These are phyloP conservation scores for Conticribra guillardii DNA, from an alignment of 108 stramenopile species.

Conservation along the genomic window DNA sequence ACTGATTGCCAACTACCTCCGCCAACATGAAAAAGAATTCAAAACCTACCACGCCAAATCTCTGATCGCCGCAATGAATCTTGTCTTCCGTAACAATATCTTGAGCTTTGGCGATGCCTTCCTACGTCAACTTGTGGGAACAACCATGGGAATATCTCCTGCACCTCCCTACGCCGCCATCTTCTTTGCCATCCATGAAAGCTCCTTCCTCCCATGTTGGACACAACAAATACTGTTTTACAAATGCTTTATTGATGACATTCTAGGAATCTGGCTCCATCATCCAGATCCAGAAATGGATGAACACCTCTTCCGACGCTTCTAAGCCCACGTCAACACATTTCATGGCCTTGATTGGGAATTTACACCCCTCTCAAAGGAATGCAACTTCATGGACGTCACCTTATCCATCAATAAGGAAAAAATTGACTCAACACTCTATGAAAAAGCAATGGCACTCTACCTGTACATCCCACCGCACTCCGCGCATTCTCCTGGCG, in stretches of 20 bases:
- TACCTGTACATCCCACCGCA: constrained; percentile 28
- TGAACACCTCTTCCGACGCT: neutral
- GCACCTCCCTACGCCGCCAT: constrained; percentile 20
- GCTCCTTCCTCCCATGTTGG: neutral
- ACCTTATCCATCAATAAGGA: too few species aligned
- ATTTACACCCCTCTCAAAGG: neutral
- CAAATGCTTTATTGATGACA: constrained; percentile 15
- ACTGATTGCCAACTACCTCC: neutral
- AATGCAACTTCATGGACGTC: constrained; percentile 4
- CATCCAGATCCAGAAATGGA: neutral
- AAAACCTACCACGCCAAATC: neutral
- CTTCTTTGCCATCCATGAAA: constrained; percentile 12
- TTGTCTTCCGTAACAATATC: constrained; percentile 8
- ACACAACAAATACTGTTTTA: neutral
- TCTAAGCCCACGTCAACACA: neutral
- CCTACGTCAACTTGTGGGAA: neutral
- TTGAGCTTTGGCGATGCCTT: constrained; percentile 14
- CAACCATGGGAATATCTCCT: constrained; percentile 12
- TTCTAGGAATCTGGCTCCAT: constrained; percentile 11
- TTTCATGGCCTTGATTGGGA: constrained; percentile 3
- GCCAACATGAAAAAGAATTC: neutral
- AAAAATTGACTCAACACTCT: constrained; percentile 9
- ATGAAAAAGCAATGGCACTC: constrained; percentile 13
- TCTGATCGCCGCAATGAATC: neutral
- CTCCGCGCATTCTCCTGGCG: constrained; percentile 13